Evolutionary conservation across 345 rosid species (phyloP), one percentile per base, ranked within the genome.

Genomic region (Arabis alpina): DNA sequence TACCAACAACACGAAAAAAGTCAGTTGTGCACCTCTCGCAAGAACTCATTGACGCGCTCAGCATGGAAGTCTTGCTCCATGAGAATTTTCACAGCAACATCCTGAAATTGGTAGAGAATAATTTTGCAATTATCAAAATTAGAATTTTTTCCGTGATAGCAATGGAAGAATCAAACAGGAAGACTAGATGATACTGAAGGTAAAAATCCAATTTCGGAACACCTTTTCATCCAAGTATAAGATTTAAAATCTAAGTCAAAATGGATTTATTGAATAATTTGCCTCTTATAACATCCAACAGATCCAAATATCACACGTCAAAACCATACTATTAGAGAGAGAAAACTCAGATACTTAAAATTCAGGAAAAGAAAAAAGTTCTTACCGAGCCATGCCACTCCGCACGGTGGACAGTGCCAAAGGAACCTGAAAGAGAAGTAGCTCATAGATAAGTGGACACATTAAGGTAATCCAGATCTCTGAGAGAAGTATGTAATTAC

Each of bases 301-400:
- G 16, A 47, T 39, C 50, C 64, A 54, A 63, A 15, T 47, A 56
- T 56, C 19, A 47, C 8, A 36, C 64, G 32, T 49, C 56, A 5
- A 14, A 41, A 28, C 44, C 59, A 30, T 6, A 65, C 11, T 28
- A 12, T 6, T 30, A 49, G 9, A 19, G 40, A 7, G 3, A 48
- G 15, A 58, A 15, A 14, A 60, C 5, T 15, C 28, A 66, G 55
- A 6, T 41, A 30, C 0, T 6, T 7, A 30, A 24, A 41, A 30
- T 41, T 58, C 49, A 62, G 61, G 24, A 16, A 43, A 54, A 45
- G 9, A 60, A 28, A 61, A 8, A 67, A 19, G 19, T 63, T 68
- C 94, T 85, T 88, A 95, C 99, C 73, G 99, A 90, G 79, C 98
- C 98, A 87, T 92, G 88, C 99, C 98, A 92, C 60, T 95, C 99